Percentiles rank a stretch among this genome's conserved stretches.
Conservation (phyloP, 2,329 filamentous ascomycete genomes). For the Aspergillus vadensis region DNA sequence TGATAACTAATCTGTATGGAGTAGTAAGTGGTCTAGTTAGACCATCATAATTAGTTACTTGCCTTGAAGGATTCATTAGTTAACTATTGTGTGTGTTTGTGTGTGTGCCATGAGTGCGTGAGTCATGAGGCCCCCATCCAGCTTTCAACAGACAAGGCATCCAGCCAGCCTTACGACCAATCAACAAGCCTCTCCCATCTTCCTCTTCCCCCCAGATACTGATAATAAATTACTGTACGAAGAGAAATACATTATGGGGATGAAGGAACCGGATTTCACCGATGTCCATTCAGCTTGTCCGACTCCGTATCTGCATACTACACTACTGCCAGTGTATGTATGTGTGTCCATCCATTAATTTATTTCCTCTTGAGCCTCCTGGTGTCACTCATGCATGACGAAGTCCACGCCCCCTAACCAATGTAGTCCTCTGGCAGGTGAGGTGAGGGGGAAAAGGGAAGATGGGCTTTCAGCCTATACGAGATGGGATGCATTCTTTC, state of each 20-base stretch:
- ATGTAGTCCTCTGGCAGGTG: neutral
- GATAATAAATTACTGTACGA: conserved; percentile 1
- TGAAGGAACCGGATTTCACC: neutral
- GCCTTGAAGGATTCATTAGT: neutral
- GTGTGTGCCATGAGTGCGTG: too few relatives aligned
- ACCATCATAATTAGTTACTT: too few relatives aligned
- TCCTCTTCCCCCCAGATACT: neutral
- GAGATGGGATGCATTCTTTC: neutral
- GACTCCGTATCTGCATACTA: neutral
- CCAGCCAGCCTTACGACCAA: neutral
- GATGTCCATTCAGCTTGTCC: neutral
- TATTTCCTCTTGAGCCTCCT: neutral
- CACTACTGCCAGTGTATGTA: neutral
- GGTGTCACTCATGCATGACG: conserved; percentile 9
- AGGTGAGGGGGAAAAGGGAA: neutral
- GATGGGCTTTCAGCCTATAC: conserved; percentile 12
- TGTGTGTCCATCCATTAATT: too few relatives aligned
- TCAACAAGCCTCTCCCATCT: neutral
- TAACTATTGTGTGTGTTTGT: too few relatives aligned
- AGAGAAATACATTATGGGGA: too few relatives aligned
- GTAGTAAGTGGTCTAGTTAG: too few relatives aligned
- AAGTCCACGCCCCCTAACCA: neutral
- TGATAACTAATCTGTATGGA: too few relatives aligned
- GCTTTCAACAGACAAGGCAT: too few relatives aligned
- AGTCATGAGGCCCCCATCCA: neutral